Conservation (phyloP, 176 grass and related monocot genomes). For the Oryza coarctata region DNA sequence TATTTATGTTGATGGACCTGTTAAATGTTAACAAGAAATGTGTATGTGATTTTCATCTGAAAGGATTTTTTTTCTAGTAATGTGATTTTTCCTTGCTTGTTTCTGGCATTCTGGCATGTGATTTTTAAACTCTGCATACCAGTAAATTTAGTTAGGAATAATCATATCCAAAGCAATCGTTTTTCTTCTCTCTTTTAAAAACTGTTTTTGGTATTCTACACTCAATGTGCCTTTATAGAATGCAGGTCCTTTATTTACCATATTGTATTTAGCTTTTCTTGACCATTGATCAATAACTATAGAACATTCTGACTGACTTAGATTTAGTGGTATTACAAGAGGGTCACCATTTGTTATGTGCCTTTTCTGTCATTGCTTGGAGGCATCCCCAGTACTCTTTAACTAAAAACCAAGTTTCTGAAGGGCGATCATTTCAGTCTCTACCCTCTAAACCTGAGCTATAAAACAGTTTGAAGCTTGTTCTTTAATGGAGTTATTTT, state of each 20-base stretch:
- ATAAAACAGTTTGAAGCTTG: not conserved
- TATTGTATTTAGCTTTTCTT: not conserved
- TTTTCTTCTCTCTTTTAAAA: not conserved
- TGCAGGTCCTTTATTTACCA: not conserved
- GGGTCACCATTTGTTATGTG: not conserved
- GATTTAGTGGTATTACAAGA: not conserved
- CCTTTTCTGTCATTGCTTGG: not conserved
- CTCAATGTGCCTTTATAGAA: not conserved
- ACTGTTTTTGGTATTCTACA: not conserved
- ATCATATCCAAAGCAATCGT: not conserved
- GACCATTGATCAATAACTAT: not conserved
- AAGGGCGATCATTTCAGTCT: not conserved
- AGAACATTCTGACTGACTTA: conserved; percentile 2
- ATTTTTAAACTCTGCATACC: not conserved
- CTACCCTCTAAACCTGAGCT: not conserved
- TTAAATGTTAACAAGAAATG: not conserved
- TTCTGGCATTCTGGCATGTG: not conserved
- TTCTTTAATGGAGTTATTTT: not conserved
- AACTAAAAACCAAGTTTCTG: not conserved
- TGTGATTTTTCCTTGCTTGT: not conserved
- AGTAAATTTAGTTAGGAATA: conserved; percentile 1
- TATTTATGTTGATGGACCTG: not conserved
- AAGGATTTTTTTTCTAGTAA: not conserved
- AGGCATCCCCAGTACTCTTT: not conserved
- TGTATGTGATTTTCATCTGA: conserved; percentile 10